phyloP scores from a whole-genome alignment of 1,284 basidiomycete genomes.

The Athelia psychrophila region DNA sequence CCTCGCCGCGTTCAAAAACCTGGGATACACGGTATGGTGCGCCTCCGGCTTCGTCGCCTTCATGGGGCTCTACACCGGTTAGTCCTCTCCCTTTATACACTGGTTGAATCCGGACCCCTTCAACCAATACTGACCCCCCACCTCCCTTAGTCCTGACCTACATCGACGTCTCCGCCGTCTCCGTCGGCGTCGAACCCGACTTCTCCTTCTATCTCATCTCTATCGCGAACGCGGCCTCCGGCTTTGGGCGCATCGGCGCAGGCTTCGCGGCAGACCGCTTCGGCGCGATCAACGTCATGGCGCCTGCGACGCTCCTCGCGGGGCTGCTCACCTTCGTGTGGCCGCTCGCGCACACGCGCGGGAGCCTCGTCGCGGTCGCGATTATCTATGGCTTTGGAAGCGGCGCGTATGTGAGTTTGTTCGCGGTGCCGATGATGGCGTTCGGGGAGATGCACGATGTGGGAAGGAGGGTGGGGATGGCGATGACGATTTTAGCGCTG shows the following conservation, averaged over 20 bases:
- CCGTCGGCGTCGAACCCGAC: slow-evolving; percentile 30
- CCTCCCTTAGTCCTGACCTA: slow-evolving; percentile 41
- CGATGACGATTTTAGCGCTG: slow-evolving; percentile 46
- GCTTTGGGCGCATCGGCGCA: slow-evolving; percentile 33
- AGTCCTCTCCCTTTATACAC: slow-evolving; percentile 7
- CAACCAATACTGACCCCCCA: not conserved
- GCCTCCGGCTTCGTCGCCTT: slow-evolving; percentile 43
- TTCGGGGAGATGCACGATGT: slow-evolving; percentile 60
- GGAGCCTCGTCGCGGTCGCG: slow-evolving; percentile 41
- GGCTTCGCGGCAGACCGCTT: slow-evolving; percentile 37
- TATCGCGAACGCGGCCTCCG: slow-evolving; percentile 40
- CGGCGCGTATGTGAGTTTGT: slow-evolving; percentile 55
- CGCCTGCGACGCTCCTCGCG: slow-evolving; percentile 46
- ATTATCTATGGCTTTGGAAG: slow-evolving; percentile 50
- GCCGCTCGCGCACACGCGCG: slow-evolving; percentile 16
- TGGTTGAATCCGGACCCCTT: not conserved
- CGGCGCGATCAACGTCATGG: slow-evolving; percentile 50
- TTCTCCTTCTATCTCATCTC: slow-evolving; percentile 44
- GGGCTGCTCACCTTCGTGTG: slow-evolving; percentile 55
- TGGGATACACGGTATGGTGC: slow-evolving; percentile 42
- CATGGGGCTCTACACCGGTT: slow-evolving; percentile 62
- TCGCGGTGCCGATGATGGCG: slow-evolving; percentile 52
- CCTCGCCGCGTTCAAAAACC: slow-evolving; percentile 42
- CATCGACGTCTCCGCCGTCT: slow-evolving; percentile 39
- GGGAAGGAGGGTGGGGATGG: slow-evolving; percentile 57